Conservation (phyloP, 805 yeast genomes). For the Teunomyces aglyptinius region DNA sequence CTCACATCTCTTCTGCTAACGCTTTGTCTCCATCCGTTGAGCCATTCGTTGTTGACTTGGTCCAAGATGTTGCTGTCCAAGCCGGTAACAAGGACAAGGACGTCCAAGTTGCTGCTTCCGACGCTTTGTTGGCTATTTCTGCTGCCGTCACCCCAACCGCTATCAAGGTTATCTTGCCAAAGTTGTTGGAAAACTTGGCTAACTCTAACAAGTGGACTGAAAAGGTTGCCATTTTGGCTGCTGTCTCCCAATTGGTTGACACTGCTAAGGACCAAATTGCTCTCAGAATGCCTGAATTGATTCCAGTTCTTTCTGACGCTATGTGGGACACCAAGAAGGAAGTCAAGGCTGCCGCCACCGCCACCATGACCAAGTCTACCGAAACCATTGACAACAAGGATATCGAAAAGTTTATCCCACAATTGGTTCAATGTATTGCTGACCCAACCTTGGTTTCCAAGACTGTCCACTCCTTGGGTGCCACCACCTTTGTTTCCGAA, state of each 20-base stretch:
- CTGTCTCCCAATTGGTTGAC: slow-evolving; percentile 85
- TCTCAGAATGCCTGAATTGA: slow-evolving; percentile 98
- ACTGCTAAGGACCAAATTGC: slow-evolving; percentile 95
- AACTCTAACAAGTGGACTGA: slow-evolving; percentile 95
- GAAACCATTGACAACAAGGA: slow-evolving; percentile 99
- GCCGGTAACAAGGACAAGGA: slow-evolving; percentile 90
- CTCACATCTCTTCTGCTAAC: slow-evolving; percentile 78
- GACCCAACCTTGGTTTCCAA: slow-evolving; percentile 97
- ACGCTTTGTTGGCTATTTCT: slow-evolving; percentile 76
- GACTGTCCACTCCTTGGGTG: slow-evolving; percentile 98
- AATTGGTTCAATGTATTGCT: slow-evolving; percentile 94
- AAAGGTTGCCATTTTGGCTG: slow-evolving; percentile 85
- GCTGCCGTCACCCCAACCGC: slow-evolving; percentile 87
- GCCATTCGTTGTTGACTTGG: slow-evolving; percentile 85
- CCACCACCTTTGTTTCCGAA: slow-evolving; percentile 99
- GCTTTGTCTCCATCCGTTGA: slow-evolving; percentile 89
- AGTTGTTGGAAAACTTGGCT: slow-evolving; percentile 64
- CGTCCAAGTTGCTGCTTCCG: slow-evolving; percentile 68
- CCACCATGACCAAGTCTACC: slow-evolving; percentile 93
- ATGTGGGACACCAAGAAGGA: slow-evolving; percentile 99
- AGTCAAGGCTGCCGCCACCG: slow-evolving; percentile 94
- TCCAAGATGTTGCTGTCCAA: slow-evolving; percentile 66
- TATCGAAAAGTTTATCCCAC: slow-evolving; percentile 98
- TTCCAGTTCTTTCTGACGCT: slow-evolving; percentile 97
- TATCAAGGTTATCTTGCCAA: slow-evolving; percentile 86